phyloP scores from a whole-genome alignment of 2,329 filamentous ascomycete species.

The Acephala macrosclerotiorum region DNA sequence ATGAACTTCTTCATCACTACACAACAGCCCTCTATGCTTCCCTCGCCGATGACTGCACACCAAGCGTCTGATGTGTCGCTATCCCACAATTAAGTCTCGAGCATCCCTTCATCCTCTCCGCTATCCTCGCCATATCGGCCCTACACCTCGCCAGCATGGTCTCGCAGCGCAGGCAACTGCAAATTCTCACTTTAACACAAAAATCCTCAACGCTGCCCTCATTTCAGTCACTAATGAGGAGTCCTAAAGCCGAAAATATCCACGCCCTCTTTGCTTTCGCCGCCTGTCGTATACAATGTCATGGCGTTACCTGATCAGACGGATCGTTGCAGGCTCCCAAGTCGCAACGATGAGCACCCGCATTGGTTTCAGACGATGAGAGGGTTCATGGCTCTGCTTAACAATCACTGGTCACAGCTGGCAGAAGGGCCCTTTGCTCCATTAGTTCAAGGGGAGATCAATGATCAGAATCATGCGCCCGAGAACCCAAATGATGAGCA shows the following conservation, averaged over 20 bases:
- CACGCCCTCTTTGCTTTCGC: conserved; percentile 24
- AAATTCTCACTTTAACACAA: conserved; percentile 1
- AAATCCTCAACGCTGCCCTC: conserved; percentile 20
- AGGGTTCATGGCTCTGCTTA: conserved; percentile 21
- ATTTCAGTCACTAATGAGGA: conserved; percentile 11
- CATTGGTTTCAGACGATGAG: conserved; percentile 28
- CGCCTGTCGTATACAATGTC: conserved; percentile 21
- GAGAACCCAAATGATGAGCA: conserved; percentile 20
- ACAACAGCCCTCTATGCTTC: conserved; percentile 14
- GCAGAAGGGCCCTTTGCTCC: conserved; percentile 19
- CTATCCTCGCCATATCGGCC: conserved; percentile 40
- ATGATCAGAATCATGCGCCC: no score
- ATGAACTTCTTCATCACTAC: conserved; percentile 28
- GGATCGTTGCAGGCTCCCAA: conserved; percentile 19
- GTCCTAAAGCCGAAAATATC: conserved; percentile 12
- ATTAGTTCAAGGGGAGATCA: conserved; percentile 12
- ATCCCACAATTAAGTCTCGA: conserved; percentile 25
- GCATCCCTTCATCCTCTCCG: conserved; percentile 27
- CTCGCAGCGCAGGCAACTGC: conserved; percentile 18
- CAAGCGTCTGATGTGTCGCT: conserved; percentile 5
- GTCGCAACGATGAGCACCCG: conserved; percentile 18
- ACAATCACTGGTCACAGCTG: conserved; percentile 13
- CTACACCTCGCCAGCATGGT: conserved; percentile 34
- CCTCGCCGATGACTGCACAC: conserved; percentile 10
- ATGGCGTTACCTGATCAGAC: conserved; percentile 9